Percentiles rank a stretch among this genome's conserved stretches.
Conservation (phyloP, 2,329 filamentous ascomycete species). For the Paramyrothecium sp. region DNA sequence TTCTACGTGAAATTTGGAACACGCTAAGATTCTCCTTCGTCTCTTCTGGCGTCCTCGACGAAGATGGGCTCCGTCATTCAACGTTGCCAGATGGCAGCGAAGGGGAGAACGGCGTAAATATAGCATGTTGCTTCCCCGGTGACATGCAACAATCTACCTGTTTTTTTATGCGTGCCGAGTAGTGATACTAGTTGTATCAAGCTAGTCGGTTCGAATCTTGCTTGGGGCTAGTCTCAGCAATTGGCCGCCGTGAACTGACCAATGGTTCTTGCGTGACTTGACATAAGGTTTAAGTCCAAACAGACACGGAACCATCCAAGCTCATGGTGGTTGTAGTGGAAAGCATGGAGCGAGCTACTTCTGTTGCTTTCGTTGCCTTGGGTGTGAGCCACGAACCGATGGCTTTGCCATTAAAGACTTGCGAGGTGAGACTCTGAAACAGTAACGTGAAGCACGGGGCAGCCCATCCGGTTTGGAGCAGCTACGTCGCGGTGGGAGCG, state of each 20-base stretch:
- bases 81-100: too few relatives aligned
- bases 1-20: background rate
- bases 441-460: background rate
- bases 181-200: too few relatives aligned
- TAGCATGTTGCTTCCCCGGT: too few relatives aligned
- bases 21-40: background rate
- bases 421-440: background rate
- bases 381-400: too few relatives aligned
- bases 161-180: too few relatives aligned
- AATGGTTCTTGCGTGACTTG: background rate
- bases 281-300: background rate
- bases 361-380: too few relatives aligned
- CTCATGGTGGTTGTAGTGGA: too few relatives aligned
- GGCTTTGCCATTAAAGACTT: background rate
- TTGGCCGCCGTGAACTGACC: background rate
- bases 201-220: too few relatives aligned
- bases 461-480: background rate
- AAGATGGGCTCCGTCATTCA: too few relatives aligned
- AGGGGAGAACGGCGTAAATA: too few relatives aligned
- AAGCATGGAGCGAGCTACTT: too few relatives aligned
- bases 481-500: background rate
- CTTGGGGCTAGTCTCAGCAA: background rate
- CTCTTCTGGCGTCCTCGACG: background rate
- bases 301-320: background rate
- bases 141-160: too few relatives aligned